Base-by-base conservation (phyloP, 495 filamentous ascomycete genomes). In the Aspergillus nidulans region DNA sequence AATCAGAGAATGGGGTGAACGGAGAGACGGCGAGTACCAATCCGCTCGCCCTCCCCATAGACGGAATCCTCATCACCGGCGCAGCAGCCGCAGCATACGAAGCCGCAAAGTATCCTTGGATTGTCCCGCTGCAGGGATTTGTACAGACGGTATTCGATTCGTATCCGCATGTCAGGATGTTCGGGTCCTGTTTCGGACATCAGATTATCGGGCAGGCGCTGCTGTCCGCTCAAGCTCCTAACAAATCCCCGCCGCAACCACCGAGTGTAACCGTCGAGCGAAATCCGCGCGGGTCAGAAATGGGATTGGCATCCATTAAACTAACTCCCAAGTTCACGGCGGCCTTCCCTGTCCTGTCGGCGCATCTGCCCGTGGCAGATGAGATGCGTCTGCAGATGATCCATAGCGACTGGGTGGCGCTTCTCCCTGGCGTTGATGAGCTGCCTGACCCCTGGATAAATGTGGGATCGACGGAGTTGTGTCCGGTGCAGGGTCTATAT, bases 171-270 rank as follows among this genome's bases (percentile, higher is more conserved):
- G 67, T 82, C 12, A 73, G 70, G 56, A 63, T 77, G 7, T 77
- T 78, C 53, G 75, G 76, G 12, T 73, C 74, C 18, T 79, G 75
- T 57, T 79, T 79, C 58, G 76, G 76, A 0, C 76, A 79, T 52
- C 75, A 79, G 53, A 52, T 77, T 23, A 63, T 79, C 50, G 75
- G 72, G 4, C 69, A 73, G 45, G 73, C 70, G 4, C 49, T 70
- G 1, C 68, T 79, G 6, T 63, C 56, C 0, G 15, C 47, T 4
- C 28, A n/a, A 18, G 24, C 23, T 6, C 46, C n/a, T 12, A 48
- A 13, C 19, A 40, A 3, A 18, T 6, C 30, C 12, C 19, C 38
- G 12, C 6, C 24, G 10, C 4, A 38, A 6, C 24, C 41, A 8
- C 45, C 52, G 3, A 54, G 47, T 19, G 62, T 69, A 43, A 54